phyloP scores from a whole-genome alignment of 176 grass and related monocot species.

The Panicum miliaceum region DNA sequence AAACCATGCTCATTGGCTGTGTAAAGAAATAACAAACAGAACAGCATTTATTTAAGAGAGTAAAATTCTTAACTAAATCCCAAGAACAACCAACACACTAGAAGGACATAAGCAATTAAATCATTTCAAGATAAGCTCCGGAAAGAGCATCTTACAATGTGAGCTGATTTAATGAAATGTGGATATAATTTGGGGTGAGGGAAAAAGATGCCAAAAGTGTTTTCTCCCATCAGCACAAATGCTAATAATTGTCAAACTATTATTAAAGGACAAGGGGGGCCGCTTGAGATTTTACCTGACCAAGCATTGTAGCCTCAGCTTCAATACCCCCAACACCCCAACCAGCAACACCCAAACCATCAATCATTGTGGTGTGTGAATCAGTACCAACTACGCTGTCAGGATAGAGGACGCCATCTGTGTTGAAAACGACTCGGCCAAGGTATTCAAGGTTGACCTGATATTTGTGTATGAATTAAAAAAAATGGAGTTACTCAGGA shows the following conservation, averaged over 20 bases:
- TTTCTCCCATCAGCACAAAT: background rate
- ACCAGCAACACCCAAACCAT: slow-evolving; percentile 93
- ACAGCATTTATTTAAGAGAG: background rate
- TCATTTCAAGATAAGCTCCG: background rate
- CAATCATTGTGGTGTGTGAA: slow-evolving; percentile 98
- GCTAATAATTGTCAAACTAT: background rate
- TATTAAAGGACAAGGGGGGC: background rate
- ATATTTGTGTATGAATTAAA: slow-evolving; percentile 35
- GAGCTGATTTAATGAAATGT: background rate
- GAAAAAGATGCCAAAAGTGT: background rate
- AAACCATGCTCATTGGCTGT: slow-evolving; percentile 99
- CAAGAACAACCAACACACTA: background rate
- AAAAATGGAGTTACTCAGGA: background rate
- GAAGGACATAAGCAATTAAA: background rate
- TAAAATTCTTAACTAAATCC: slow-evolving; percentile 16
- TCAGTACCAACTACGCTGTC: slow-evolving; percentile 96
- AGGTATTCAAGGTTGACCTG: slow-evolving; percentile 98
- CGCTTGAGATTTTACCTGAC: slow-evolving; percentile 67
- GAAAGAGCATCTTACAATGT: background rate
- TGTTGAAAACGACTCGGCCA: slow-evolving; percentile 89
- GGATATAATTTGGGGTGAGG: background rate
- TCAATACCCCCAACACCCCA: slow-evolving; percentile 98
- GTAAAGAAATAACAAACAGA: slow-evolving; percentile 29
- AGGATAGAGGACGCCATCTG: slow-evolving; percentile 70
- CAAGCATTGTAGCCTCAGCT: slow-evolving; percentile 94